phyloP scores from a whole-genome alignment of 805 yeast genomes.

The Starmerella etchellsii region DNA sequence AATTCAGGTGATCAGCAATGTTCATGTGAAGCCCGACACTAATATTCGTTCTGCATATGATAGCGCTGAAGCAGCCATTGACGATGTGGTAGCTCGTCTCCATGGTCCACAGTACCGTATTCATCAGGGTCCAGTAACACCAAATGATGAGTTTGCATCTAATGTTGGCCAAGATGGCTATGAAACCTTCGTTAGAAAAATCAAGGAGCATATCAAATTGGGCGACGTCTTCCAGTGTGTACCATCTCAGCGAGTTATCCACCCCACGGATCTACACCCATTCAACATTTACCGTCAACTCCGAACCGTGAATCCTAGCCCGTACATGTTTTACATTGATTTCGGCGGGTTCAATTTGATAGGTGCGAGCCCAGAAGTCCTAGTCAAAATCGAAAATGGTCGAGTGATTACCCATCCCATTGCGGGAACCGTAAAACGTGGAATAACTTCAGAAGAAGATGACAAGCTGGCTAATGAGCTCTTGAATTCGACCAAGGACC shows the following conservation, averaged over 20 bases:
- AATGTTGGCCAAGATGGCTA: slow-evolving; percentile 92
- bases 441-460: slow-evolving; percentile 83
- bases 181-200: slow-evolving; percentile 59
- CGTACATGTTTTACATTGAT: slow-evolving; percentile 89
- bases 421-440: slow-evolving; percentile 92
- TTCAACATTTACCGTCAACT: slow-evolving; percentile 91
- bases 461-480: slow-evolving; percentile 65
- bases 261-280: slow-evolving; percentile 92
- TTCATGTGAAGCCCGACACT: slow-evolving; percentile 28
- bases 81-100: slow-evolving; percentile 34
- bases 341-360: slow-evolving; percentile 72
- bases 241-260: slow-evolving; percentile 91
- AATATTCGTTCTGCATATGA: slow-evolving; percentile 39
- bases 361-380: slow-evolving; percentile 93
- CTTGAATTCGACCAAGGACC: slow-evolving; percentile 68
- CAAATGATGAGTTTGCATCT: slow-evolving; percentile 60
- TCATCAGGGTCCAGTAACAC: slow-evolving; percentile 56
- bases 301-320: slow-evolving; percentile 94
- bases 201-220: slow-evolving; percentile 68
- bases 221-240: slow-evolving; percentile 98
- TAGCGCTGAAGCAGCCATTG: slow-evolving; percentile 45
- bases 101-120: slow-evolving; percentile 38
- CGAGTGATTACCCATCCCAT: slow-evolving; percentile 90
- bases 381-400: slow-evolving; percentile 72
- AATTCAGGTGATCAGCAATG: slow-evolving; percentile 77